Evolutionary conservation across 805 yeast genomes (phyloP), one percentile per base, ranked within the genome.

Genomic region (Danielia reshetovae): DNA sequence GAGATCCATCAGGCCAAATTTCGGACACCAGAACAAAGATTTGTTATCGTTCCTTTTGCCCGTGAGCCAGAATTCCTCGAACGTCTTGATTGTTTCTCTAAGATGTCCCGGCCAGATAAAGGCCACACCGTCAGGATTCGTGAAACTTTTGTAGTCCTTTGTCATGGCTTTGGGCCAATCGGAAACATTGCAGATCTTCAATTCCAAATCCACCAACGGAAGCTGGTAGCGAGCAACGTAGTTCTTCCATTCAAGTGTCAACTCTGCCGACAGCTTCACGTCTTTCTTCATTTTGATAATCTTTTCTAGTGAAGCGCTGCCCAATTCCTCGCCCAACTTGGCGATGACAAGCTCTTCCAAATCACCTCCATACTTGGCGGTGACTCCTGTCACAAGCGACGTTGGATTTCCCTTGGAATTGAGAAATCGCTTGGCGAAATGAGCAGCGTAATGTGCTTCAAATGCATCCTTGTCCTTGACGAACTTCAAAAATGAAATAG

Each of bases 201-300:
- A 48, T 28, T 67, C 72, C 31, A 67, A 42, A 14, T 65, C 69
- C 5, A 62, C 51, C 10, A 46, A 42, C 5, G 28, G 43, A 12
- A 37, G 37, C 36, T 25, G 36, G 27, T 38, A 34, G 12, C 32
- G 39, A 19, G 39, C 30, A 14, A 34, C 39, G 32, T 48, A 43
- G 19, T 46, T 52, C 38, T 51, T 60, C 72, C 72, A 67, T 7
- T 65, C 72, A 11, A 39, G 34, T 10, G 71, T 66, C 12, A 65
- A 38, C 18, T 63, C 68, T 18, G 51, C 48, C 5, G 70, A 64
- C 61, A 57, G 63, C 31, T 74, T 74, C 29, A 87, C 78, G 52
- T 89, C 97, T 49, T 81, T 74, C 44, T 86, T 77, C 96, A 89
- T 89, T 27, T 85, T 87, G 51, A 86, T 88, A 21, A 89, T 67